phyloP scores from a whole-genome alignment of 2,329 filamentous ascomycete genomes.

The Lasiodiplodia gonubiensis region DNA sequence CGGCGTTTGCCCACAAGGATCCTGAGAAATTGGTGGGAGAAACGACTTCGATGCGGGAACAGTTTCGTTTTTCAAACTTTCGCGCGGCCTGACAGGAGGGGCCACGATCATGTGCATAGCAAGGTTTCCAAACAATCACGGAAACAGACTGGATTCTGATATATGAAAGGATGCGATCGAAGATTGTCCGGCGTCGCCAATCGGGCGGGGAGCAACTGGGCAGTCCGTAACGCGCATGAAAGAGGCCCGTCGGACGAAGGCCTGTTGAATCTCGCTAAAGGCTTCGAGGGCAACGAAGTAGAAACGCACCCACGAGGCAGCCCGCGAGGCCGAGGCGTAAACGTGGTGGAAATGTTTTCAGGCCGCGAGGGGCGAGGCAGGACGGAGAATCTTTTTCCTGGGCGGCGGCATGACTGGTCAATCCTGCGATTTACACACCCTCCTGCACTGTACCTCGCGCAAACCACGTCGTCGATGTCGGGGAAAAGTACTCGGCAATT shows the following conservation, averaged over 20 bases:
- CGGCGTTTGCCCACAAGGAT: neutral
- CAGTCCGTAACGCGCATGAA: slow-evolving; percentile 15
- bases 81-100: neutral
- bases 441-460: neutral
- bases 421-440: slow-evolving; percentile 2
- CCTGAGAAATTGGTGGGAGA: slow-evolving; percentile 11
- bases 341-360: neutral
- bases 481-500: neutral
- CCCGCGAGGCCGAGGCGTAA: slow-evolving; percentile 1
- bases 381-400: neutral
- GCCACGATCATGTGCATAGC: slow-evolving; percentile 1
- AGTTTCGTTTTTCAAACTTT: slow-evolving; percentile 27
- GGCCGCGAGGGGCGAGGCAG: slow-evolving; percentile 13
- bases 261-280: slow-evolving; percentile 23
- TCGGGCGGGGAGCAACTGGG: neutral
- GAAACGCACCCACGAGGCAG: slow-evolving; percentile 18
- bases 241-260: slow-evolving; percentile 19
- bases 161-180: slow-evolving; percentile 16
- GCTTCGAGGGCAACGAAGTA: slow-evolving; percentile 10
- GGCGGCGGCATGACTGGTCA: slow-evolving; percentile 6
- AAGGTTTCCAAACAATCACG: slow-evolving; percentile 25
- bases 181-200: slow-evolving; percentile 1
- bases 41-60: slow-evolving; percentile 16
- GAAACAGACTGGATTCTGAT: slow-evolving; percentile 25
- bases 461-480: slow-evolving; percentile 1